Percentiles rank a stretch among this genome's conserved stretches.
phyloP scores from a whole-genome alignment of 108 stramenopile genomes.

The Skeletonema tropicum region DNA sequence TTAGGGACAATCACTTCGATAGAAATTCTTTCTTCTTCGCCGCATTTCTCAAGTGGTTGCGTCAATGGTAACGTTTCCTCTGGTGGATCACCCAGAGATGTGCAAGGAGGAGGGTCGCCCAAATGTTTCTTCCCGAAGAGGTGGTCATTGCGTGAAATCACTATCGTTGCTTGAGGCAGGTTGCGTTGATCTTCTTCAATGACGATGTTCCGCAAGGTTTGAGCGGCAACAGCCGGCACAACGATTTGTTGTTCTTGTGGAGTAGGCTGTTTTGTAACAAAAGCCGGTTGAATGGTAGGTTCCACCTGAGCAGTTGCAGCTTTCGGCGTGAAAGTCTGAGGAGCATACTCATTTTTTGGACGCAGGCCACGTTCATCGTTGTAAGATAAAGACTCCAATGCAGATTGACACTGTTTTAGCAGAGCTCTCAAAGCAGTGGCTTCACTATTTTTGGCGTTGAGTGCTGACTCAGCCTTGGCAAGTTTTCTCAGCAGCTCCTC shows the following conservation, averaged over 20 bases:
- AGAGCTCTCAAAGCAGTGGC: conserved; percentile 30
- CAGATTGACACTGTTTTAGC: conserved; percentile 40
- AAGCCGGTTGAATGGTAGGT: background rate
- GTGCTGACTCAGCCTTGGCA: background rate
- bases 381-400: conserved; percentile 31
- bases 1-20: background rate
- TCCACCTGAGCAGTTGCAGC: background rate
- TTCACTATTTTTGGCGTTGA: conserved; percentile 32
- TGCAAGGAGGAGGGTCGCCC: conserved; percentile 16
- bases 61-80: background rate
- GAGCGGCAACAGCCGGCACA: no score
- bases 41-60: background rate
- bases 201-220: no score
- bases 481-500: conserved; percentile 7
- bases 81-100: conserved; percentile 14
- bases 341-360: background rate
- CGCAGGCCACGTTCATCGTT: background rate
- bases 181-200: background rate
- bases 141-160: background rate
- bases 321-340: background rate
- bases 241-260: no score
- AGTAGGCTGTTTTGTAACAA: no score
- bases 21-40: background rate
- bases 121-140: background rate
- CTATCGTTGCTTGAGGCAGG: no score